Base-by-base conservation (phyloP, 1,139 yeast genomes). In the Geotrichum siamense region DNA sequence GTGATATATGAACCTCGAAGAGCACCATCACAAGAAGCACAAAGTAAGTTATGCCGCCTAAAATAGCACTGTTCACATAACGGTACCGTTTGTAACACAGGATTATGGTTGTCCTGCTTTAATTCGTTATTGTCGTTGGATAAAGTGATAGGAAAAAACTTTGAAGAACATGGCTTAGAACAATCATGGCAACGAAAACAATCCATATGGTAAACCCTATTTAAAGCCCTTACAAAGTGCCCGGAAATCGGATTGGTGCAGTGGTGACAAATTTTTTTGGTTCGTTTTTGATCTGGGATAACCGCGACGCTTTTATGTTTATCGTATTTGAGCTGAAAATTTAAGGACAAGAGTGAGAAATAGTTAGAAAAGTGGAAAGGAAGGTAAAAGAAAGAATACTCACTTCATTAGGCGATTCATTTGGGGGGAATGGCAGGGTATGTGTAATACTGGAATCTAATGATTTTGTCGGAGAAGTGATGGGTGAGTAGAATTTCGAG, bases 61-160 rank as follows among this genome's bases (percentile, higher is more conserved):
- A 91, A 91, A 61, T 89, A 91, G 64, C 93, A 95, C 54, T 78
- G 83, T 63, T 93, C 98, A 64, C 98, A 93, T 26, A 93, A 70
- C 0, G 96, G 86, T 2, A 85, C 80, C 51, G 79, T 77, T 50
- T 67, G 26, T 20, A 10, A 9, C 5, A 9, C 13, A 13, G 27
- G 12, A 16, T n/a, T n/a, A n/a, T n/a, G n/a, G n/a, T n/a, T n/a
- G n/a, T n/a, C 17, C 20, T 8, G 5, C 34, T 13, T 5, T 17
- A 8, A 16, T 6, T 28, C 15, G 15, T n/a, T 28, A n/a, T 6
- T 28, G 32, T 8, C 13, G 5, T 20, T 33, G 10, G 52, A 30
- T 31, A 60, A 47, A 28, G 67, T 73, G 12, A 70, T 62, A 0
- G 87, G 83, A 63, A 81, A 81, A 58, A 81, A 81, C 56, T 80